Percentiles rank a stretch among this genome's conserved stretches.
Evolutionary conservation across 225 moss, liverwort and hornwort species (phyloP).

Genomic region (Ulota crispa): DNA sequence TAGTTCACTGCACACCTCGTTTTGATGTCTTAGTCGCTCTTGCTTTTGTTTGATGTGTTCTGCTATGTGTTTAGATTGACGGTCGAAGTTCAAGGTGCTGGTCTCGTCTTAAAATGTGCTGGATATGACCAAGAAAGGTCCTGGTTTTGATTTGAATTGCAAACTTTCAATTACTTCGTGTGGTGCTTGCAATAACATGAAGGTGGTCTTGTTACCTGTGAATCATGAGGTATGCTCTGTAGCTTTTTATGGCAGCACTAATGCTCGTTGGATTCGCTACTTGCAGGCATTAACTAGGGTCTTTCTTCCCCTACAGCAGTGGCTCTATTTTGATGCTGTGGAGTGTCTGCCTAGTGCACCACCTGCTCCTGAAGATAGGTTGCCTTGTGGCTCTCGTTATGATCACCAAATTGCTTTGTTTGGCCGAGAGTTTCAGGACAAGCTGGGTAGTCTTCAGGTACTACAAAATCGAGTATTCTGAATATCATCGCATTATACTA

Average conservation of each 20-base stretch:
- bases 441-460: slow-evolving; percentile 87
- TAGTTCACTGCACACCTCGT: not conserved
- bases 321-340: slow-evolving; percentile 92
- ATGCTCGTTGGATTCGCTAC: slow-evolving; percentile 19
- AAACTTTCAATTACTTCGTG: not conserved
- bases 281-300: slow-evolving; percentile 85
- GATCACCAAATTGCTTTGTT: slow-evolving; percentile 84
- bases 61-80: not conserved
- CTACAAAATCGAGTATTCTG: not conserved
- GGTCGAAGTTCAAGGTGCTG: not conserved
- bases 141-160: not conserved
- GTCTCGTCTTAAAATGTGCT: not conserved
- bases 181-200: not conserved
- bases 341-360: slow-evolving; percentile 72
- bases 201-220: not conserved
- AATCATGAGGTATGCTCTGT: not conserved
- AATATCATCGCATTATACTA: not conserved
- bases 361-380: slow-evolving; percentile 62
- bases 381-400: slow-evolving; percentile 76
- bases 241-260: slow-evolving; percentile 8
- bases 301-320: slow-evolving; percentile 81
- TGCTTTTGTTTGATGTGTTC: slow-evolving; percentile 12
- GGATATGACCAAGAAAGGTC: not conserved
- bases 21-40: not conserved
- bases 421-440: slow-evolving; percentile 83